phyloP scores from a whole-genome alignment of 108 stramenopile genomes.

The Nitzschia sp. region DNA sequence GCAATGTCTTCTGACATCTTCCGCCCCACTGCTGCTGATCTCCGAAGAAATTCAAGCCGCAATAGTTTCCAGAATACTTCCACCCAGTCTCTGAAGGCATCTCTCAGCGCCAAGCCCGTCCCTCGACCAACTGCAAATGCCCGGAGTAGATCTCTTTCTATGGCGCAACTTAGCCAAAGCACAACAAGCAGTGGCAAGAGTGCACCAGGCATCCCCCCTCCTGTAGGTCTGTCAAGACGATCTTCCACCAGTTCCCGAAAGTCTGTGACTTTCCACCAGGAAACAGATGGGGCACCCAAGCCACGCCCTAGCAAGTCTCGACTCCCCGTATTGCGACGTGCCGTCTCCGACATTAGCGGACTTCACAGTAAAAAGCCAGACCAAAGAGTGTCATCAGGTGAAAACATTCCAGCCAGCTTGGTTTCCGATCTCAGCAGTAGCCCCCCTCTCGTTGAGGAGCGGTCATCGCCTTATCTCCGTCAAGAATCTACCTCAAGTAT shows the following conservation, averaged over 20 bases:
- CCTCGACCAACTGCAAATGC: no score
- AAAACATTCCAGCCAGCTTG: neutral
- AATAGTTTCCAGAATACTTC: neutral
- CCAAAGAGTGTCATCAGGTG: neutral
- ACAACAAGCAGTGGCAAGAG: neutral
- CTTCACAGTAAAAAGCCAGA: neutral
- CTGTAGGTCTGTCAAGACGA: neutral
- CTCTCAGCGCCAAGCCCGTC: neutral
- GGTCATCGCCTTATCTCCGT: constrained; percentile 1
- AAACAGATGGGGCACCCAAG: constrained; percentile 18
- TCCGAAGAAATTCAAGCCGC: neutral
- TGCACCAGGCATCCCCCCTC: constrained; percentile 4
- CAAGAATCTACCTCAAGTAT: constrained; percentile 35
- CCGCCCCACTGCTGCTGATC: neutral
- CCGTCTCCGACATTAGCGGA: constrained; percentile 19
- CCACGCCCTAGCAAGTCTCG: neutral
- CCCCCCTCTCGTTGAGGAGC: neutral
- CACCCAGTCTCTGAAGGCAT: neutral
- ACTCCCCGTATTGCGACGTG: neutral
- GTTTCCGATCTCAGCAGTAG: neutral
- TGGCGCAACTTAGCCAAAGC: neutral
- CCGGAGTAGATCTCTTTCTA: no score
- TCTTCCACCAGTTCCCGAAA: constrained; percentile 11
- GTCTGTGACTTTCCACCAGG: constrained; percentile 33
- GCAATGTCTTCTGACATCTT: neutral